Base-by-base conservation (phyloP, 78 protist genomes). In the Fonticula alba region DNA sequence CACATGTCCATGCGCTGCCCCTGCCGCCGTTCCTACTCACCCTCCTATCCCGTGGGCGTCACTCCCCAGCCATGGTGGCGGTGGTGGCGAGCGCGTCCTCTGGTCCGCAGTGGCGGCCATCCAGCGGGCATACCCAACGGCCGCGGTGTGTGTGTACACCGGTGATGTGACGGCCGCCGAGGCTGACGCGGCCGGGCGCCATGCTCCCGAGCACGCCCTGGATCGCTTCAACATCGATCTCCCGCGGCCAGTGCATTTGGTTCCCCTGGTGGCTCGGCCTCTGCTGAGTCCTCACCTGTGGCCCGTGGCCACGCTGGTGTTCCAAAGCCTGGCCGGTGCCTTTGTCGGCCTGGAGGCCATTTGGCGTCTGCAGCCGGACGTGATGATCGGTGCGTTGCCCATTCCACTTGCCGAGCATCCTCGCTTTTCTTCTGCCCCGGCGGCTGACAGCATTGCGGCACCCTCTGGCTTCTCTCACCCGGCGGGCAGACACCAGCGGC, bases 41-140 rank as follows among this genome's bases (percentile, higher is more conserved):
- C n/a, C n/a, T n/a, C n/a, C n/a, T n/a, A n/a, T n/a, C n/a, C n/a
- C n/a, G n/a, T n/a, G n/a, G n/a, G n/a, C n/a, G n/a, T 38, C 43
- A 7, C 43, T 9, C 43, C 17, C 7, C 43, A 38, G 80, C 66
- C 72, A 83, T 33, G 89, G 76, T 26, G 85, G 82, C 29, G 89
- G 89, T 0, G 89, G 89, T 4, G 89, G 89, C 20, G 89, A 83
- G 67, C 57, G 89, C 5, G 87, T 82, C 20, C 62, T 80, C 31
- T 80, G 75, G 76, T 49, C n/a, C 14, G 59, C 62, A 1, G 11
- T 67, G n/a, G 17, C 13, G 15, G 78, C 62, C 7, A 40, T 78
- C 55, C 62, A 40, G 52, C 9, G 40, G 24, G 63, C 40, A 2
- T 32, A 22, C 14, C 11, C 52, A 54, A 14, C 61, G 31, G 22